Evolutionary conservation across 176 grass and related monocot species (phyloP).

Genomic region (Zoysia pacifica): DNA sequence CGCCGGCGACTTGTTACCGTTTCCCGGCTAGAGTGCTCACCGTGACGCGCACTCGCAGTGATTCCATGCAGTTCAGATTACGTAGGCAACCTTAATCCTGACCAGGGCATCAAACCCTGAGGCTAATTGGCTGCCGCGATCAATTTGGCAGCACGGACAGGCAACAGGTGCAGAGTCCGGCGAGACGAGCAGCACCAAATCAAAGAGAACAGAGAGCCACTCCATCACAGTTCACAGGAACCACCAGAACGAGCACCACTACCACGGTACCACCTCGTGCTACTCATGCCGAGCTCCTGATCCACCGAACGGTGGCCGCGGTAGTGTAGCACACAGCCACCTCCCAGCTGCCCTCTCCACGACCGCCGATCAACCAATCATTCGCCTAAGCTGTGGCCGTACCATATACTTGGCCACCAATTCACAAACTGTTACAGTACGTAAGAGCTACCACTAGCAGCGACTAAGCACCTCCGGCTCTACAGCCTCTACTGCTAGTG

Average conservation of each 20-base stretch:
- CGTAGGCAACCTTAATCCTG: neutral
- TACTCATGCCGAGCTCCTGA: neutral
- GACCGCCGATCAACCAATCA: neutral
- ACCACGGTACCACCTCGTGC: neutral
- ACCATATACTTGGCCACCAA: neutral
- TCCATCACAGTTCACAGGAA: neutral
- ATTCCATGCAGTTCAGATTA: neutral
- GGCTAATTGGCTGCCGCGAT: neutral
- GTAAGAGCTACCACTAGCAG: neutral
- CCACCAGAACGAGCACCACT: neutral
- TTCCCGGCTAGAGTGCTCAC: neutral
- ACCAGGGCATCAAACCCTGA: neutral
- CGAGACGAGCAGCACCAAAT: neutral
- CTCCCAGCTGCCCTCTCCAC: neutral
- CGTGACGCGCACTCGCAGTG: neutral
- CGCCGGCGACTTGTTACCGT: neutral
- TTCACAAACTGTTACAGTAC: neutral
- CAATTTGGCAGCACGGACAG: neutral
- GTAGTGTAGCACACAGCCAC: neutral
- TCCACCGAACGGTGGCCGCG: neutral
- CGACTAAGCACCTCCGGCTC: neutral
- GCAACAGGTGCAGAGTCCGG: neutral
- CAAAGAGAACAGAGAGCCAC: neutral
- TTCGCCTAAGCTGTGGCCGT: slow-evolving; percentile 22
- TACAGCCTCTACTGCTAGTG: neutral